phyloP scores from a whole-genome alignment of 306 rosid species.

The Casuarina equisetifolia region DNA sequence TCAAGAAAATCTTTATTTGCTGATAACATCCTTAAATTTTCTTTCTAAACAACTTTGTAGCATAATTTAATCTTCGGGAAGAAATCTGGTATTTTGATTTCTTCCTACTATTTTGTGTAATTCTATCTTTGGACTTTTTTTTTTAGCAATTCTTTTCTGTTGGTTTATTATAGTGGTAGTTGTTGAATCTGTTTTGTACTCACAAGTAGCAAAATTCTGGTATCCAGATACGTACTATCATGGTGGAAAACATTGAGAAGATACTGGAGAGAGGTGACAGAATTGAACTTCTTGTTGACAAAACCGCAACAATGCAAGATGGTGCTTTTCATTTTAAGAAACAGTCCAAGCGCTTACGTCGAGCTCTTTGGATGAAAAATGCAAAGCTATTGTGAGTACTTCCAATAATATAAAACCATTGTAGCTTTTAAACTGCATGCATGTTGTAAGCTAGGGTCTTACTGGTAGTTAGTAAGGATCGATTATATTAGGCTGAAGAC shows the following conservation, averaged over 20 bases:
- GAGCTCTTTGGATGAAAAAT: constrained; percentile 98
- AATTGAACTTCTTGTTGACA: constrained; percentile 95
- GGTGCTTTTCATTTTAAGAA: constrained; percentile 93
- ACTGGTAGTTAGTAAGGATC: background rate
- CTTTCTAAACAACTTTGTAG: background rate
- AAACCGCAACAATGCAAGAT: constrained; percentile 98
- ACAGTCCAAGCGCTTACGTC: constrained; percentile 88
- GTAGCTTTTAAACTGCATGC: background rate
- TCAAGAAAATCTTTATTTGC: background rate
- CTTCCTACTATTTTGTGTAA: background rate
- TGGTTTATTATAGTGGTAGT: constrained; percentile 3
- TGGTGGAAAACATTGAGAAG: constrained; percentile 96
- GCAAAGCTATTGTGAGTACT: constrained; percentile 82
- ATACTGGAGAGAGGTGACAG: constrained; percentile 95
- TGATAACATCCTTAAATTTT: background rate
- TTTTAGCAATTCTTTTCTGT: background rate
- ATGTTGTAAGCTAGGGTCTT: background rate
- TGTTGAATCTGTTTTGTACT: constrained; percentile 26
- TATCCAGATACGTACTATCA: constrained; percentile 83
- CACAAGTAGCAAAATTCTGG: constrained; percentile 22
- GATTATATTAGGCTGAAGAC: no score
- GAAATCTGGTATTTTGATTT: background rate
- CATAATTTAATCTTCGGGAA: background rate
- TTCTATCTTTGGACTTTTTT: background rate
- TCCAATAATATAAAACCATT: constrained; percentile 14